Percentiles rank a stretch among this genome's conserved stretches.
phyloP scores from a whole-genome alignment of 805 yeast species.

The Clavispora santaluciae region DNA sequence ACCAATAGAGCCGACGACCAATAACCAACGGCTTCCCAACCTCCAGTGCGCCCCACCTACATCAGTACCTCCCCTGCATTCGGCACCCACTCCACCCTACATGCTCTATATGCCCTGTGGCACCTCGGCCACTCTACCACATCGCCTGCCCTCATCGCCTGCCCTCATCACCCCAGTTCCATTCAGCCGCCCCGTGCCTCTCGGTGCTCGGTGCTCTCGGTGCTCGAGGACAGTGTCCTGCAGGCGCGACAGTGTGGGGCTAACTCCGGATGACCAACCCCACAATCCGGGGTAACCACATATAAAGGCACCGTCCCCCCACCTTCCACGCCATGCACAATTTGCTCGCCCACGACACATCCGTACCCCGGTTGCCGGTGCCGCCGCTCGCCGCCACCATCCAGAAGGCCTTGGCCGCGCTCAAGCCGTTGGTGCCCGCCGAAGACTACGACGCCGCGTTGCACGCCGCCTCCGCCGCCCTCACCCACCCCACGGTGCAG shows the following conservation, averaged over 20 bases:
- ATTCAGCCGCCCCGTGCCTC: no score
- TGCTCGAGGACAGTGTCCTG: no score
- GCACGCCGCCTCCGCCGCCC: slow-evolving; percentile 41
- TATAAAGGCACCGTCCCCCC: not conserved
- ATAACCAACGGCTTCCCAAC: no score
- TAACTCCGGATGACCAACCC: not conserved
- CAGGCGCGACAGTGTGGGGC: not conserved
- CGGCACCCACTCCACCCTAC: no score
- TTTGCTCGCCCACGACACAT: slow-evolving; percentile 30
- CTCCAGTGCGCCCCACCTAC: no score
- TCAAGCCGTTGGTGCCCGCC: slow-evolving; percentile 54
- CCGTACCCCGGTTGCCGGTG: slow-evolving; percentile 56
- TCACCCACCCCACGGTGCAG: slow-evolving; percentile 36
- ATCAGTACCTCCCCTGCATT: no score
- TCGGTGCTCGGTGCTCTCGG: no score
- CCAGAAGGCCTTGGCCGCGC: slow-evolving; percentile 47
- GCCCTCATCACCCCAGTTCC: no score
- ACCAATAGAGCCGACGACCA: no score
- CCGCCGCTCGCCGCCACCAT: slow-evolving; percentile 52
- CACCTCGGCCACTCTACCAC: no score
- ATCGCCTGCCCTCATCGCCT: no score
- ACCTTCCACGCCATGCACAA: slow-evolving; percentile 4
- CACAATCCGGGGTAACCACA: not conserved
- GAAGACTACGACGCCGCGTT: slow-evolving; percentile 48
- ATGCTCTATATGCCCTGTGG: not conserved